Conservation (phyloP, 495 filamentous ascomycete genomes). For the Elasticomyces elasticus region DNA sequence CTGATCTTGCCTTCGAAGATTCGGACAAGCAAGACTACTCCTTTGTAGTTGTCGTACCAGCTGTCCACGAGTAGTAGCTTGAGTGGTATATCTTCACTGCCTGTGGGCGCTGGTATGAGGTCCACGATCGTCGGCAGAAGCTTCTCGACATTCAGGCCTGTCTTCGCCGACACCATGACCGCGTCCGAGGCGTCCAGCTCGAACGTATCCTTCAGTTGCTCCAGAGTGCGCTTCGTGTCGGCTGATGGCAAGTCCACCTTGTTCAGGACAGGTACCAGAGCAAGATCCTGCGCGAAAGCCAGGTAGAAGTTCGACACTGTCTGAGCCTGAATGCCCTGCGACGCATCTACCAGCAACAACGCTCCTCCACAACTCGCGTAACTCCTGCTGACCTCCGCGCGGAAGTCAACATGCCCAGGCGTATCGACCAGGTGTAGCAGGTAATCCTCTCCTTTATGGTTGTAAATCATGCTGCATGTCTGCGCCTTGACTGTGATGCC, state of each 20-base stretch:
- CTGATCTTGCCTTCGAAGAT: slow-evolving; percentile 81
- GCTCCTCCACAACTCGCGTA: slow-evolving; percentile 95
- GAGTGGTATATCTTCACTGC: slow-evolving; percentile 60
- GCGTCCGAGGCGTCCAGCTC: slow-evolving; percentile 76
- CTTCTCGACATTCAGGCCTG: slow-evolving; percentile 71
- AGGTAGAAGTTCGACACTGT: slow-evolving; percentile 97
- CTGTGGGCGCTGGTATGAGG: slow-evolving; percentile 67
- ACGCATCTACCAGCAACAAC: slow-evolving; percentile 83
- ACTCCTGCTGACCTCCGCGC: slow-evolving; percentile 86
- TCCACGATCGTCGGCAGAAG: slow-evolving; percentile 79
- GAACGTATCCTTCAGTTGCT: slow-evolving; percentile 75
- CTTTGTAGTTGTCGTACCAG: slow-evolving; percentile 94
- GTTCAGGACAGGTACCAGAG: slow-evolving; percentile 86
- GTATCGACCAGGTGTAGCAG: slow-evolving; percentile 93
- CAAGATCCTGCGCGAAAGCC: slow-evolving; percentile 81
- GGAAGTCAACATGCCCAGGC: slow-evolving; percentile 94
- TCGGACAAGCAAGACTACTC: slow-evolving; percentile 83
- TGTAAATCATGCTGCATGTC: slow-evolving; percentile 96
- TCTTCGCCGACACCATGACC: slow-evolving; percentile 85
- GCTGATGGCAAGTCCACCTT: slow-evolving; percentile 88
- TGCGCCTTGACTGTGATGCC: slow-evolving; percentile 99
- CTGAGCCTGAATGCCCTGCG: slow-evolving; percentile 86
- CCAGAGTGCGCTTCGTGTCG: slow-evolving; percentile 71
- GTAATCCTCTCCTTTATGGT: slow-evolving; percentile 75
- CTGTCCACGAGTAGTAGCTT: slow-evolving; percentile 88